phyloP scores from a whole-genome alignment of 2,329 filamentous ascomycete genomes.

The Ceratocystis cubensis region DNA sequence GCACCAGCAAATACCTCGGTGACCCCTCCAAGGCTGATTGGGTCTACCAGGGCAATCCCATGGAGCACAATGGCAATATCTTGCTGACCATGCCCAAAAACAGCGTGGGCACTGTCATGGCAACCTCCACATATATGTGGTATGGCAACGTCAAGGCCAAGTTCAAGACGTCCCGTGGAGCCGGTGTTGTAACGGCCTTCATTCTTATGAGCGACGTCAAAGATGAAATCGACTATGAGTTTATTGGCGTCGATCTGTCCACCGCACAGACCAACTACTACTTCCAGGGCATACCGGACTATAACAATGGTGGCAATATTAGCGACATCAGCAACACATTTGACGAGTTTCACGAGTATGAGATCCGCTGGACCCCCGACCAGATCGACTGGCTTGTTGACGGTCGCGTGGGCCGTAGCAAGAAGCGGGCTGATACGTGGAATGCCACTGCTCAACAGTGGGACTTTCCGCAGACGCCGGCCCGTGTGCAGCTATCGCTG shows the following conservation, averaged over 20 bases:
- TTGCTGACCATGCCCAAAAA: conserved; percentile 81
- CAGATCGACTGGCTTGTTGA: conserved; percentile 78
- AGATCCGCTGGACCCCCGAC: conserved; percentile 86
- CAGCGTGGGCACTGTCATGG: conserved; percentile 76
- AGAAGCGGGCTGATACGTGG: conserved; percentile 69
- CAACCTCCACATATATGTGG: conserved; percentile 82
- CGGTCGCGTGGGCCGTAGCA: conserved; percentile 59
- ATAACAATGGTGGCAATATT: conserved; percentile 63
- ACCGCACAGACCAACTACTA: conserved; percentile 92
- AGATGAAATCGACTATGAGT: conserved; percentile 98
- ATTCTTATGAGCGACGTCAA: conserved; percentile 92
- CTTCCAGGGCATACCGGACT: conserved; percentile 84
- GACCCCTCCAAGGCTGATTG: conserved; percentile 70
- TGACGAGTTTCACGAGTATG: conserved; percentile 72
- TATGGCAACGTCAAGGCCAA: conserved; percentile 84
- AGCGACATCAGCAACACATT: conserved; percentile 54
- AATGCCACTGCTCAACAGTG: conserved; percentile 72
- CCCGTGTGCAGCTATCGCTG: conserved; percentile 83
- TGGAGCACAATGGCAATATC: conserved; percentile 54
- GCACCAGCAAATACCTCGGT: conserved; percentile 75
- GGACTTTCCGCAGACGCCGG: conserved; percentile 80
- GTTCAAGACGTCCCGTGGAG: conserved; percentile 71
- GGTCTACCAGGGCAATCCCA: conserved; percentile 71
- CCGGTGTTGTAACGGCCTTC: conserved; percentile 91
- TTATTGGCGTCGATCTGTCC: conserved; percentile 65